Evolutionary conservation across 352 stramenopile genomes (phyloP).

Genomic region (Globisporangium cystogenes): DNA sequence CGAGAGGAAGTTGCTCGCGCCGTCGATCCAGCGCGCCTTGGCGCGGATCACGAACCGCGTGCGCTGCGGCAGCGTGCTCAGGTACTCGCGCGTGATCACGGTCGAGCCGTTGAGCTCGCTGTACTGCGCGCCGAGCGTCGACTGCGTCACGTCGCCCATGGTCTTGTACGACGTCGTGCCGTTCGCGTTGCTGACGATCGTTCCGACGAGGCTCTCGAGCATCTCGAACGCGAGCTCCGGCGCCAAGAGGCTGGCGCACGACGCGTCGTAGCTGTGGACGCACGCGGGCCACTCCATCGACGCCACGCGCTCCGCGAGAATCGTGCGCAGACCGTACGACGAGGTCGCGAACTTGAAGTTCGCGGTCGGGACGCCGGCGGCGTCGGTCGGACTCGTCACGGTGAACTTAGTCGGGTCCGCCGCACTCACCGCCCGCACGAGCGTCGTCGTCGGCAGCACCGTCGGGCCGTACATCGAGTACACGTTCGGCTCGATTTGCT

Average conservation of each 20-base stretch:
- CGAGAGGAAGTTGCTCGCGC: constrained; percentile 40
- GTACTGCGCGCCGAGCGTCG: constrained; percentile 13
- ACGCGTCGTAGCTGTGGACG: constrained; percentile 19
- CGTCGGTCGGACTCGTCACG: constrained; percentile 8
- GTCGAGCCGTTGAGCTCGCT: constrained; percentile 12
- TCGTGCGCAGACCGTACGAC: constrained; percentile 40
- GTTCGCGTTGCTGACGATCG: constrained; percentile 26
- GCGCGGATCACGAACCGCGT: constrained; percentile 39
- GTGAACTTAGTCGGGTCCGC: constrained; percentile 7
- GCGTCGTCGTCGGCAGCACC: constrained; percentile 18
- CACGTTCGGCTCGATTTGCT: constrained; percentile 44
- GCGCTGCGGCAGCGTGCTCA: constrained; percentile 38
- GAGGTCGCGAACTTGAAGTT: constrained; percentile 41
- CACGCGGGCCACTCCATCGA: constrained; percentile 20
- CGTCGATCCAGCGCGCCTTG: constrained; percentile 45
- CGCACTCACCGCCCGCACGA: constrained; percentile 15
- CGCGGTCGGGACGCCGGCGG: constrained; percentile 12
- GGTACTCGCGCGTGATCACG: constrained; percentile 29
- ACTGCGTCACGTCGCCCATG: constrained; percentile 30
- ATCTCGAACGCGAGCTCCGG: constrained; percentile 28
- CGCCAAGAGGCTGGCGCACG: constrained; percentile 20
- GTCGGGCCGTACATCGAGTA: constrained; percentile 39
- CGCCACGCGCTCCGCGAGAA: constrained; percentile 20
- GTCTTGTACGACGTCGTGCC: constrained; percentile 53
- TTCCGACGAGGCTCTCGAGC: constrained; percentile 34